Conservation (phyloP, 1,139 yeast genomes). For the Taphrina confusa region DNA sequence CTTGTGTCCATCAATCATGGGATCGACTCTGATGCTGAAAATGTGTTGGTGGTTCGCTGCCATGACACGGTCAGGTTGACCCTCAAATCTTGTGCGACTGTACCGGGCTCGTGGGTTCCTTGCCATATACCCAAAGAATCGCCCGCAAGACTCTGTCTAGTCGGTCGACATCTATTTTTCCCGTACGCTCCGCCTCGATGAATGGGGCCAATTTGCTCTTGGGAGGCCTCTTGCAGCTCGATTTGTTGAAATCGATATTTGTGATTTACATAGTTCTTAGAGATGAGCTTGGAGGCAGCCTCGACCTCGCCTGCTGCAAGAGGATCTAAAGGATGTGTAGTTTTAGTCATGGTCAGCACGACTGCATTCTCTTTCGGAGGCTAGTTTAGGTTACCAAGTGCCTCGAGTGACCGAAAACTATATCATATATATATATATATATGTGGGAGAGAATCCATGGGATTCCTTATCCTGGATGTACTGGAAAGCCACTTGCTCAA, state of each 20-base stretch:
- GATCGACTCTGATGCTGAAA: conserved; percentile 76
- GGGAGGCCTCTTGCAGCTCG: conserved; percentile 67
- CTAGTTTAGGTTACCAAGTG: too few relatives aligned
- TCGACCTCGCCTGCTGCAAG: conserved; percentile 60
- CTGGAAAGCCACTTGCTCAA: too few relatives aligned
- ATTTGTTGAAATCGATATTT: conserved; percentile 62
- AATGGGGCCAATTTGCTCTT: conserved; percentile 63
- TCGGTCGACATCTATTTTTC: not conserved
- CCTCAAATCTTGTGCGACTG: conserved; percentile 9
- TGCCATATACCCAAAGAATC: conserved; percentile 22
- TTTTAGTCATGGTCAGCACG: not conserved
- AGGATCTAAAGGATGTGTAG: conserved; percentile 69
- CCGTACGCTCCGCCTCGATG: conserved; percentile 51
- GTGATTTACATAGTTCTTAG: conserved; percentile 1
- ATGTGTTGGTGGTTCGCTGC: conserved; percentile 86
- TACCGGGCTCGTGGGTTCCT: not conserved
- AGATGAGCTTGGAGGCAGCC: conserved; percentile 47
- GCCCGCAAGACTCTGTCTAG: conserved; percentile 7
- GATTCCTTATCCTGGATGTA: too few relatives aligned
- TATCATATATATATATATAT: too few relatives aligned
- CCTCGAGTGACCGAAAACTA: too few relatives aligned
- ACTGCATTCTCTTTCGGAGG: too few relatives aligned
- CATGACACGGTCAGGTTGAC: conserved; percentile 53
- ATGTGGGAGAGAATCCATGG: too few relatives aligned
- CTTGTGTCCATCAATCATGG: conserved; percentile 76